Percentiles rank a stretch among this genome's conserved stretches.
Evolutionary conservation across 2,329 filamentous ascomycete species (phyloP).

Genomic region (Trichoderma afroharzianum): DNA sequence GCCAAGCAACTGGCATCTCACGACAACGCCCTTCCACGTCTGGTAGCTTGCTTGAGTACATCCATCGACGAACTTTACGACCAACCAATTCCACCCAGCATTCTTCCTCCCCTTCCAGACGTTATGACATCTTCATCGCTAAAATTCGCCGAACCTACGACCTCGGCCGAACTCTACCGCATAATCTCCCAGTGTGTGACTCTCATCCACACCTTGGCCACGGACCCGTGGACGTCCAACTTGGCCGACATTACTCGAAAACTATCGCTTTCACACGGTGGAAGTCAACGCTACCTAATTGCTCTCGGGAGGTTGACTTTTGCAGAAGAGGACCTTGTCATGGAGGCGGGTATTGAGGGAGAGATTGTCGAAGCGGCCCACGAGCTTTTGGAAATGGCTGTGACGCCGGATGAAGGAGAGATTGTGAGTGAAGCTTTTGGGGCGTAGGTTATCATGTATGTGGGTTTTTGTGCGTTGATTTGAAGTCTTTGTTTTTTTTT

Average conservation of each 20-base stretch:
- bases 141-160: conserved; percentile 19
- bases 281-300: conserved; percentile 77
- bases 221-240: conserved; percentile 43
- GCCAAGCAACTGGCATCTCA: conserved; percentile 64
- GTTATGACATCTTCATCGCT: conserved; percentile 4
- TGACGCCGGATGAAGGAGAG: conserved; percentile 69
- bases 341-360: conserved; percentile 72
- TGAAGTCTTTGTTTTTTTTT: background rate
- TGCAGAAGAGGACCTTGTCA: conserved; percentile 69
- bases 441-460: conserved; percentile 21
- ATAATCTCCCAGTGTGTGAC: conserved; percentile 47
- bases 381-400: conserved; percentile 72
- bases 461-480: background rate
- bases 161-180: conserved; percentile 36
- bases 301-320: conserved; percentile 82
- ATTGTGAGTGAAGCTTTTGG: conserved; percentile 42
- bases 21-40: conserved; percentile 65
- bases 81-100: conserved; percentile 42
- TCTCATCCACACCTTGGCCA: conserved; percentile 52
- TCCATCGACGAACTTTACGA: conserved; percentile 75
- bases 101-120: conserved; percentile 27
- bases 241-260: conserved; percentile 65
- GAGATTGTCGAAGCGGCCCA: conserved; percentile 79
- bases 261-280: conserved; percentile 65
- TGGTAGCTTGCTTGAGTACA: conserved; percentile 61